Conservation (phyloP, 495 filamentous ascomycete species). For the Podospora pseudopauciseta region DNA sequence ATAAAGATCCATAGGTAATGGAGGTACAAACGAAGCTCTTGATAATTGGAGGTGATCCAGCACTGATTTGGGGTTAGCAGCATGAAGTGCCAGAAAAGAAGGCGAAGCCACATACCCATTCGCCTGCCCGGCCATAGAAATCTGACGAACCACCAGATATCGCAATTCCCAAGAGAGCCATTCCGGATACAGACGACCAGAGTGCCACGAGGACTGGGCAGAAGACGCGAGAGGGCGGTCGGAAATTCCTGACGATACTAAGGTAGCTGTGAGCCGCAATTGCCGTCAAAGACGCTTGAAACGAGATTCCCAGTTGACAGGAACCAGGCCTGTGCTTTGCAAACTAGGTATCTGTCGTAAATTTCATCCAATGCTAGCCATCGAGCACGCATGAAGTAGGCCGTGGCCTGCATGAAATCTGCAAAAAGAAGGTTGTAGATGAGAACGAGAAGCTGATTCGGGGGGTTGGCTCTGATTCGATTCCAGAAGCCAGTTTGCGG, state of each 20-base stretch:
- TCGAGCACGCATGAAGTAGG: constrained; percentile 63
- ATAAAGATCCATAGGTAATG: no score
- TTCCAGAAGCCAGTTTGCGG: constrained; percentile 7
- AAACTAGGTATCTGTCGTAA: constrained; percentile 51
- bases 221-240: constrained; percentile 52
- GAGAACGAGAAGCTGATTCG: constrained; percentile 69
- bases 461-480: constrained; percentile 28
- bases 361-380: constrained; percentile 58
- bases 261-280: constrained; percentile 69
- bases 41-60: no score
- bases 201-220: constrained; percentile 46
- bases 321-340: constrained; percentile 69
- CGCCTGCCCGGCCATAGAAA: no score
- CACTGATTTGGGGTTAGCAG: no score
- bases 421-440: constrained; percentile 73
- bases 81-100: no score
- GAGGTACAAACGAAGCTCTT: no score
- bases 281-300: constrained; percentile 61
- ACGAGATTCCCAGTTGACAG: constrained; percentile 66
- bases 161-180: constrained; percentile 55
- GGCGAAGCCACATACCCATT: no score
- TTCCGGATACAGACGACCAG: constrained; percentile 57
- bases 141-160: constrained; percentile 8
- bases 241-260: constrained; percentile 55
- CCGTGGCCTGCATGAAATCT: constrained; percentile 66